Percentiles rank a stretch among this genome's conserved stretches.
Conservation (phyloP, 306 rosid species). For the Quercus gilva region DNA sequence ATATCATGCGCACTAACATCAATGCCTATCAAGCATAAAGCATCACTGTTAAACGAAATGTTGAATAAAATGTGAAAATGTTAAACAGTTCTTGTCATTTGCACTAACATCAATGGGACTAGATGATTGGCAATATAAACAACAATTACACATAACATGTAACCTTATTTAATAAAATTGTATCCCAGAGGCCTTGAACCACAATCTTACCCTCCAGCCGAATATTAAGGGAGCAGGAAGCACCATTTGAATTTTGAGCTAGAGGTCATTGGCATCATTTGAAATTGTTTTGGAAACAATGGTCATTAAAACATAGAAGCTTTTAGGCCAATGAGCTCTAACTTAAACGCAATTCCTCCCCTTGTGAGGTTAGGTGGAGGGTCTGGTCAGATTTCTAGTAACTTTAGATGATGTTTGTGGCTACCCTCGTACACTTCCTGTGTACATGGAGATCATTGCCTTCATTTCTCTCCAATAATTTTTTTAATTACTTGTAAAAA, state of each 20-base stretch:
- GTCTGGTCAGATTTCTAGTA: no score
- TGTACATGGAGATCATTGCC: no score
- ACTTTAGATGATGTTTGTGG: no score
- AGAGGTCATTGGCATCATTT: not conserved
- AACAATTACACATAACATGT: constrained; percentile 22
- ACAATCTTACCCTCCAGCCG: not conserved
- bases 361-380: no score
- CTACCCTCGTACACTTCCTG: no score
- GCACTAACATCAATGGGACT: constrained; percentile 49
- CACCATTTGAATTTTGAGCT: not conserved
- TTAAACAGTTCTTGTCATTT: constrained; percentile 81
- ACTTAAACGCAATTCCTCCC: no score
- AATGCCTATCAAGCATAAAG: constrained; percentile 57
- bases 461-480: no score
- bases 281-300: not conserved
- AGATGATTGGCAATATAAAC: not conserved
- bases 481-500: no score
- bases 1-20: constrained; percentile 91
- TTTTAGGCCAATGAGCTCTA: not conserved
- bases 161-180: constrained; percentile 17
- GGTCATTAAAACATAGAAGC: not conserved
- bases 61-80: constrained; percentile 11
- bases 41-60: constrained; percentile 26
- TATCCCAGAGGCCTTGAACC: not conserved
- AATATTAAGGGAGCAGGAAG: not conserved